Evolutionary conservation across 2,329 filamentous ascomycete genomes (phyloP).

Genomic region (Alternaria viburni): DNA sequence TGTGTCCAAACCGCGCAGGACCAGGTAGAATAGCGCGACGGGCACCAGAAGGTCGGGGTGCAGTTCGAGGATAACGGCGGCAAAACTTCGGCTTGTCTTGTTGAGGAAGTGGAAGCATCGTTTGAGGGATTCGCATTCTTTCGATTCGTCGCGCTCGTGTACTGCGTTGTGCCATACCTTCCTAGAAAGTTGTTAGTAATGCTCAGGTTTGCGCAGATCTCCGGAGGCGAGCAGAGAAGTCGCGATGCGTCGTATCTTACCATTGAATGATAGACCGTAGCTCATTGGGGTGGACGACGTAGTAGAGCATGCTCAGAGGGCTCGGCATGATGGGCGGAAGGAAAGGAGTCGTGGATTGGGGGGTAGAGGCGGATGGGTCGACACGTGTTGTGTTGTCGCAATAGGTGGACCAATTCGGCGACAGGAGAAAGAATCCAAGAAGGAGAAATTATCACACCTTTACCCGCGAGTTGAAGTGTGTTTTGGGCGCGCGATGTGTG

Average conservation of each 20-base stretch:
- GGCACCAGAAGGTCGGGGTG: constrained; percentile 93
- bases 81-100: constrained; percentile 90
- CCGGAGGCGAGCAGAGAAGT: background rate
- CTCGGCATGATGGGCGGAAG: constrained; percentile 41
- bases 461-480: background rate
- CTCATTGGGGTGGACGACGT: constrained; percentile 75
- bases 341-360: constrained; percentile 18
- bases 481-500: constrained; percentile 1
- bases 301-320: constrained; percentile 68
- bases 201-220: background rate
- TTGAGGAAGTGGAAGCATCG: constrained; percentile 88
- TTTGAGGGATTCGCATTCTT: constrained; percentile 75
- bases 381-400: constrained; percentile 3
- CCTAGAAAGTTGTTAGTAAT: constrained; percentile 59
- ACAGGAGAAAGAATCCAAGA: background rate
- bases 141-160: constrained; percentile 77
- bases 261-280: constrained; percentile 88
- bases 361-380: constrained; percentile 8
- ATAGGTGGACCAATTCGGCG: constrained; percentile 9
- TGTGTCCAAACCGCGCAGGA: constrained; percentile 92
- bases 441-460: background rate
- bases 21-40: constrained; percentile 89
- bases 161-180: constrained; percentile 97
- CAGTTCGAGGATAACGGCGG: constrained; percentile 91
- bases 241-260: constrained; percentile 56